Evolutionary conservation across 768 basidiomycete genomes (phyloP), one percentile per base, ranked within the genome.

Genomic region (Hypholoma sublateritium): DNA sequence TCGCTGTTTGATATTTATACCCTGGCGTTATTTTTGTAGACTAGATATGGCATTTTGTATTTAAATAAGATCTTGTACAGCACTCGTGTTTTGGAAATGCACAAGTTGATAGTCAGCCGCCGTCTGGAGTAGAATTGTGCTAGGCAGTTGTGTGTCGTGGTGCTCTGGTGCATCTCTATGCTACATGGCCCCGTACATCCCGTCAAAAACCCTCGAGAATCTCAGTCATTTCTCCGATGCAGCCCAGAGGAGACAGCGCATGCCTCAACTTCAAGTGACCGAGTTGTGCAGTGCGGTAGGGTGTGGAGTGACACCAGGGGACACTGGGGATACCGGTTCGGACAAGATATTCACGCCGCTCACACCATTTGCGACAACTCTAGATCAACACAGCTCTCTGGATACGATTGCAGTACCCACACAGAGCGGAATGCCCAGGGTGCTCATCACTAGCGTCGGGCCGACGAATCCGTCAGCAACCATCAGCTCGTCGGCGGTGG

Each of bases 101-200:
- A 32, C 28, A 32, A 32, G 28, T 3, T 32, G 21, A 36, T 22
- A n/a, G 53, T 53, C 53, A 53, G 53, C 53, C 53, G 14, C 53
- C 43, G 34, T 28, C 34, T 24, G 16, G 4, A 53, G 34, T 21
- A 4, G 35, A 41, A 53, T 53, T 14, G 22, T 35, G 11, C 6
- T 36, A 35, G 42, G 17, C 12, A 13, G 19, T 9, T 9, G 19
- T 35, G 17, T 3, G 24, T 19, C 17, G 24, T 12, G 24, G 32
- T 28, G 28, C 41, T 32, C 17, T 45, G 17, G 43, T n/a, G 32
- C 28, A 17, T n/a, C 11, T 9, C 19, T 22, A 8, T 5, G 14
- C 24, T 22, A 22, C 19, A 53, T 53, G 53, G 53, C 53, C 5
- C 53, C 53, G 14, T 53, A 34, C 32, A 41, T 14, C 22, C 32